A percentile compares a stretch with the other conserved stretches of the same genome.
Evolutionary conservation across 2,329 filamentous ascomycete genomes (phyloP).

Genomic region (Hymenoscyphus linearis): DNA sequence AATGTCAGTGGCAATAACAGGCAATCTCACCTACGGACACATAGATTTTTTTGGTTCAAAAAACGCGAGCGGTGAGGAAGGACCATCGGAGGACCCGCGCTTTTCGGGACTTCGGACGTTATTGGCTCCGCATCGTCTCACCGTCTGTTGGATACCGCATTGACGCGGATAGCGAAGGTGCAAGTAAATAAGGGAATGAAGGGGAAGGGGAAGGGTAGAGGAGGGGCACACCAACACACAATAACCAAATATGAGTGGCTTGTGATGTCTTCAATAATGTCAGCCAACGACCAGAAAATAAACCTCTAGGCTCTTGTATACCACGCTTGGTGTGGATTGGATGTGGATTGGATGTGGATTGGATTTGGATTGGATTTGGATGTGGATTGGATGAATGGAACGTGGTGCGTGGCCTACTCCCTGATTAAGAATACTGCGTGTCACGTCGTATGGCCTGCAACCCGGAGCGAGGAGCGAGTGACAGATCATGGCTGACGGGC

Average conservation of each 20-base stretch:
- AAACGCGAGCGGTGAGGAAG: constrained; percentile 3
- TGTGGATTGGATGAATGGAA: background rate
- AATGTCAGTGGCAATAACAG: background rate
- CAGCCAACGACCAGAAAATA: background rate
- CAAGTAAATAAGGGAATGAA: background rate
- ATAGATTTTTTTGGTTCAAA: background rate
- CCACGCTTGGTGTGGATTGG: background rate
- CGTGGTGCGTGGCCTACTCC: background rate
- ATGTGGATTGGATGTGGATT: too few relatives aligned
- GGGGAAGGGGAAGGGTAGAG: background rate
- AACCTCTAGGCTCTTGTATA: background rate
- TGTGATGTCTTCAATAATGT: background rate
- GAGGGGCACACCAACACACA: background rate
- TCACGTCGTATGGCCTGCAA: background rate
- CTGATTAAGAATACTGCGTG: background rate
- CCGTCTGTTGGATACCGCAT: constrained; percentile 3
- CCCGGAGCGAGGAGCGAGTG: background rate
- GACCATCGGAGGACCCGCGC: background rate
- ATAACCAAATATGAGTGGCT: background rate
- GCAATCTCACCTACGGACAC: background rate
- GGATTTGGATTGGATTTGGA: too few relatives aligned
- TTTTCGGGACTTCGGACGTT: background rate
- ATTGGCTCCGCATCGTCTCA: background rate
- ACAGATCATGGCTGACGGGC: background rate
- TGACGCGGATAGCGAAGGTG: background rate